Percentiles rank a stretch among this genome's conserved stretches.
phyloP scores from a whole-genome alignment of 371 early-diverging fungal species.

The Circinella minor region DNA sequence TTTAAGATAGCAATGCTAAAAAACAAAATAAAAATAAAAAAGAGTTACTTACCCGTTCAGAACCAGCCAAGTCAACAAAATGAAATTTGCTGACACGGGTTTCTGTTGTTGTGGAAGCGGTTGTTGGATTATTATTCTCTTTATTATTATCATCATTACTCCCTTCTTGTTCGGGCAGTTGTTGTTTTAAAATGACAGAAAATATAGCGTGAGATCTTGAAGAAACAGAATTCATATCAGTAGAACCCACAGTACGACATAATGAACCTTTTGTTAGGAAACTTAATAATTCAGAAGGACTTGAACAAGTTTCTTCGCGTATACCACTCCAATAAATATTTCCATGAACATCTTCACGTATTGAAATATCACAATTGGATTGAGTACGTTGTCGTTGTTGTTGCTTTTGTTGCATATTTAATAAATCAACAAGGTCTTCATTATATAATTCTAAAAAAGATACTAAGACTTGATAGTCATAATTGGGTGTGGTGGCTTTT shows the following conservation, averaged over 20 bases:
- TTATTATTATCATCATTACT: conserved; percentile 14
- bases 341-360: conserved; percentile 92
- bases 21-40: conserved; percentile 58
- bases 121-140: background rate
- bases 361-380: conserved; percentile 41
- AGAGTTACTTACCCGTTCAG: conserved; percentile 37
- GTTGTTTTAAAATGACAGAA: conserved; percentile 78
- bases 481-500: conserved; percentile 13
- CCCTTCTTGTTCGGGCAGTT: conserved; percentile 31
- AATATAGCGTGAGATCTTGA: conserved; percentile 99
- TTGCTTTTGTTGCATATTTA: conserved; percentile 44
- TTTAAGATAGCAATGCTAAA: conserved; percentile 32
- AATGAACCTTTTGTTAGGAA: conserved; percentile 78
- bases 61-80: conserved; percentile 97
- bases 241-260: conserved; percentile 93
- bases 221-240: conserved; percentile 96
- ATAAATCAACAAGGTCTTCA: conserved; percentile 91
- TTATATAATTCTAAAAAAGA: conserved; percentile 98
- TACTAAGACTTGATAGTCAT: conserved; percentile 65
- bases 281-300: conserved; percentile 78
- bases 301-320: conserved; percentile 75
- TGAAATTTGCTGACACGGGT: conserved; percentile 80
- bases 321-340: conserved; percentile 92
- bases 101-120: background rate
- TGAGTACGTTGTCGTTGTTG: conserved; percentile 4